Conservation (phyloP, 331 rosid species). For the Telfairia occidentalis region DNA sequence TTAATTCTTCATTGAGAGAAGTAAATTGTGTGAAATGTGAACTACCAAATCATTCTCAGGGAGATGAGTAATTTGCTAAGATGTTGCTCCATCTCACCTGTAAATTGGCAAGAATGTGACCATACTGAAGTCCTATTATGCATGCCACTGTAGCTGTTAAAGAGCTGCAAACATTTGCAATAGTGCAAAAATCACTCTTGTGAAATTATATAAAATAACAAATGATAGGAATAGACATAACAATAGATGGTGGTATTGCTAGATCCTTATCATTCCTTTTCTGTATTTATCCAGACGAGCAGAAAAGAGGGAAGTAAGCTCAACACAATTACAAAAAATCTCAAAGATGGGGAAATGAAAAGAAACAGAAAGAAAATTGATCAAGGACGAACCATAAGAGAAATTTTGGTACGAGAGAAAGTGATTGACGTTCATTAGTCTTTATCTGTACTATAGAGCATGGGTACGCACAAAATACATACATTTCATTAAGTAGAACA, state of each 20-base stretch:
- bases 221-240: neutral
- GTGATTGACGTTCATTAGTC: neutral
- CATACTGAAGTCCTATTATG: conserved; percentile 90
- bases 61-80: neutral
- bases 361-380: neutral
- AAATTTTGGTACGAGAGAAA: neutral
- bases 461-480: neutral
- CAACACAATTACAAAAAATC: neutral
- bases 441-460: neutral
- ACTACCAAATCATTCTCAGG: neutral
- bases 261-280: neutral
- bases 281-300: neutral
- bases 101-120: conserved; percentile 65
- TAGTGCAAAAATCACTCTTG: neutral
- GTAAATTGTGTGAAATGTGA: neutral
- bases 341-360: neutral
- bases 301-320: neutral
- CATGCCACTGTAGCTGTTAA: conserved; percentile 81
- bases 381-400: neutral
- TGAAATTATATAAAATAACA: neutral
- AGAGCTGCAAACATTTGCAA: conserved; percentile 45
- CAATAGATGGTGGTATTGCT: neutral
- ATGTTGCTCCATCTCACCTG: conserved; percentile 40
- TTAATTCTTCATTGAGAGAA: neutral
- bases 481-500: neutral